Evolutionary conservation across 2,329 filamentous ascomycete species (phyloP).

Genomic region (Dactylellina cionopaga): DNA sequence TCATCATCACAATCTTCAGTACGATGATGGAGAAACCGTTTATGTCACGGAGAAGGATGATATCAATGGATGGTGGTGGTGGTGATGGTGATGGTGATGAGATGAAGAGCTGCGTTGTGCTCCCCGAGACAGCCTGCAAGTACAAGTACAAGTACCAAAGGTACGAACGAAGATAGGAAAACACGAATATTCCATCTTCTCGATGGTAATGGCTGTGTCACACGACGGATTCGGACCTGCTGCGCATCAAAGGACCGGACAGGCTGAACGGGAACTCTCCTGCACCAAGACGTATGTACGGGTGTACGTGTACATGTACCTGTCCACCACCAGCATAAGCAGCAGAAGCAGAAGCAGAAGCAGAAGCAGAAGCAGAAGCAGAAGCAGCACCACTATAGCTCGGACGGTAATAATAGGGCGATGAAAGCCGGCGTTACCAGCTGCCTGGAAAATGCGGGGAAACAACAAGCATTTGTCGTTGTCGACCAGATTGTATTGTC

Average conservation of each 20-base stretch:
- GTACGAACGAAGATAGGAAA: slow-evolving; percentile 39
- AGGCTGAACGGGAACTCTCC: slow-evolving; percentile 19
- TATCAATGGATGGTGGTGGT: slow-evolving; percentile 28
- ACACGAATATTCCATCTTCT: neutral
- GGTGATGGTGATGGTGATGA: slow-evolving; percentile 10
- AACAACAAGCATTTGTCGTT: slow-evolving; percentile 25
- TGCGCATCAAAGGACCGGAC: slow-evolving; percentile 31
- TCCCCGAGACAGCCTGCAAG: slow-evolving; percentile 4
- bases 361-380: too few relatives aligned
- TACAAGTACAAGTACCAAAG: slow-evolving; percentile 28
- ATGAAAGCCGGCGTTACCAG: slow-evolving; percentile 50
- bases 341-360: too few relatives aligned
- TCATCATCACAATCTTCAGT: neutral
- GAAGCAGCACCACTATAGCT: slow-evolving; percentile 40
- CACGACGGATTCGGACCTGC: slow-evolving; percentile 28
- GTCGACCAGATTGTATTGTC: slow-evolving; percentile 11
- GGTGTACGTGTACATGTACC: slow-evolving; percentile 35
- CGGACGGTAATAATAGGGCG: slow-evolving; percentile 49
- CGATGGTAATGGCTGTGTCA: slow-evolving; percentile 26
- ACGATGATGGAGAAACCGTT: slow-evolving; percentile 5
- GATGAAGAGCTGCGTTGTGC: slow-evolving; percentile 16
- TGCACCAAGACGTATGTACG: slow-evolving; percentile 26
- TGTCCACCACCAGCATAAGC: neutral
- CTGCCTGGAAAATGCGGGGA: slow-evolving; percentile 52
- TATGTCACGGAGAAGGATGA: slow-evolving; percentile 4